Base-by-base conservation (phyloP, 2,329 filamentous ascomycete genomes). In the Aspergillus fischeri region DNA sequence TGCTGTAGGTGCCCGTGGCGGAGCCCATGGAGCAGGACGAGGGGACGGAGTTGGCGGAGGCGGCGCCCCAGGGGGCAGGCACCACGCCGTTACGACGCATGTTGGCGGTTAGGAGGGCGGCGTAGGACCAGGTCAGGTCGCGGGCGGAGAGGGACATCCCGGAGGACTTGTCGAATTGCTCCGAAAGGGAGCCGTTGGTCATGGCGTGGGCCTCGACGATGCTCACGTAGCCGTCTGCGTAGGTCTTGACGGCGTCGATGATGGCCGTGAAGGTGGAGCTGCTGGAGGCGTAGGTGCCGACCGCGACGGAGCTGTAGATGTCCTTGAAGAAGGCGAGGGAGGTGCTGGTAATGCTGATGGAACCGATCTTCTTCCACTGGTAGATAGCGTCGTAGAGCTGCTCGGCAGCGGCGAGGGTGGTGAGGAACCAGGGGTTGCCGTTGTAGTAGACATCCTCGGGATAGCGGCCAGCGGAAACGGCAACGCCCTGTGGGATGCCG, bases 361-460 rank as follows among this genome's bases (percentile, higher is more conserved):
- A 86, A 1, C 85, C 86, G 27, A 80, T 72, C 38, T 78, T 73
- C 60, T 87, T 80, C 88, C 89, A 93, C 51, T 88, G 85, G 62
- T 87, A 86, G 1, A 92, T 67, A 1, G 90, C 87, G 65, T 89
- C 86, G 70, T 92, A 93, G 2, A 95, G 81, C 68, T 90, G 87
- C 73, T 94, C 90, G 3, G 90, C 91, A 0, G 89, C 89, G 1
- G 89, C 89, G 29, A 91, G 79, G 1, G 88, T 93, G 65, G 83
- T 83, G 11, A 93, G 80, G 65, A 91, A 82, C 90, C 90, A 94
- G 1, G 90, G 90, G 71, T 94, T 92, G 1, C 89, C 90, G 59
- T 84, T 84, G 72, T 87, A 88, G 74, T 93, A 94, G 3, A 79
- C 74, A 64, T 95, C 90, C 70, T 90, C 87, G 0, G 85, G 74